Percentiles rank a stretch among this genome's conserved stretches.
Conservation (phyloP, 768 basidiomycete species). For the Kockovaella imperatae region DNA sequence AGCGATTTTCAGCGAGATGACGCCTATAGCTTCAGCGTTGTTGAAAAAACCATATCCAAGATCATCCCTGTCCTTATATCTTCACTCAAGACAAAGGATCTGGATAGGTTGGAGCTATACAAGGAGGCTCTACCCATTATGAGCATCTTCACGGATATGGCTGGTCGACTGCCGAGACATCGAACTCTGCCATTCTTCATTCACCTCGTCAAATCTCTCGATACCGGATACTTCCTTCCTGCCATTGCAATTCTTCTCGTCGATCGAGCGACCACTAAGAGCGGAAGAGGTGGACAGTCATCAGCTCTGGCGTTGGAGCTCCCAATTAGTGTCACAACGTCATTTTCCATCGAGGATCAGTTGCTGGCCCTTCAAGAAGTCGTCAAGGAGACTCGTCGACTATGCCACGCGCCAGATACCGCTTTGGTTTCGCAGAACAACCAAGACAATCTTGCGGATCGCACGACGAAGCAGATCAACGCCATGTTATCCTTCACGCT, state of each 20-base stretch:
- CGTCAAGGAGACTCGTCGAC: neutral
- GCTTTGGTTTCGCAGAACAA: neutral
- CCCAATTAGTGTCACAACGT: slow-evolving; percentile 53
- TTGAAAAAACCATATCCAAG: slow-evolving; percentile 87
- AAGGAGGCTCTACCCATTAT: slow-evolving; percentile 64
- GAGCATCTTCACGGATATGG: slow-evolving; percentile 86
- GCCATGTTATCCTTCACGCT: slow-evolving; percentile 51
- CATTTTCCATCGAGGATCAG: slow-evolving; percentile 4
- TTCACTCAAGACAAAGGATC: slow-evolving; percentile 59
- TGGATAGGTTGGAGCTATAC: slow-evolving; percentile 56
- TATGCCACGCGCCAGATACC: neutral
- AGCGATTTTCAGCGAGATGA: slow-evolving; percentile 95
- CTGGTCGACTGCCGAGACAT: slow-evolving; percentile 83
- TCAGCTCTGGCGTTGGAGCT: slow-evolving; percentile 60
- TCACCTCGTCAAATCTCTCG: slow-evolving; percentile 75
- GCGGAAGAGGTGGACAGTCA: slow-evolving; percentile 51
- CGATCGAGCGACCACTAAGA: slow-evolving; percentile 65
- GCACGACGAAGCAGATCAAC: slow-evolving; percentile 53
- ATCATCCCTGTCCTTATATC: slow-evolving; percentile 89
- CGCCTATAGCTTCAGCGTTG: slow-evolving; percentile 86
- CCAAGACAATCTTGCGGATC: slow-evolving; percentile 11
- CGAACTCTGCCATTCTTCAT: slow-evolving; percentile 84
- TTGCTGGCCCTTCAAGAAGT: slow-evolving; percentile 42
- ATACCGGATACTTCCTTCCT: slow-evolving; percentile 68
- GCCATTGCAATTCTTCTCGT: slow-evolving; percentile 77